Percentiles rank a stretch among this genome's conserved stretches.
These are phyloP conservation scores for Xylaria castorea DNA, from an alignment of 495 filamentous ascomycete species.

Conservation along the genomic window DNA sequence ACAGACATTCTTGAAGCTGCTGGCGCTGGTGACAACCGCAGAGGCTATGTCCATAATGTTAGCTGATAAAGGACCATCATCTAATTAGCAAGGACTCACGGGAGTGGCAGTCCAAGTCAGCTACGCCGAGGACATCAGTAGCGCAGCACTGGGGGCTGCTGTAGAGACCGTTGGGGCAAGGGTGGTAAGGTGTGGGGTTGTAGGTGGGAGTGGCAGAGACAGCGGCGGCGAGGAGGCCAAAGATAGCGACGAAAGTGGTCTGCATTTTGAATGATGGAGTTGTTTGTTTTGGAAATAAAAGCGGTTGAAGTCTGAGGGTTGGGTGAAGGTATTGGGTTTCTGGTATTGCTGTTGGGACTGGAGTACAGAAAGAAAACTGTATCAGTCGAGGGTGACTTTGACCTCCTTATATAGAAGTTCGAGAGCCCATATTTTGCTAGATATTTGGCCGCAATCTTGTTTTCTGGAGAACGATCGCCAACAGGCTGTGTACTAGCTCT, in stretches of 20 bases:
- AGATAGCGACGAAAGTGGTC: slow-evolving; percentile 20
- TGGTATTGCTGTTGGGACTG: slow-evolving; percentile 11
- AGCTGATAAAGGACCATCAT: background rate
- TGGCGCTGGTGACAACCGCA: background rate
- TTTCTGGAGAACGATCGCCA: slow-evolving; percentile 10
- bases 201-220: slow-evolving; percentile 25
- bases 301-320: background rate
- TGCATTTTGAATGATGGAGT: slow-evolving; percentile 22
- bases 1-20: slow-evolving; percentile 27
- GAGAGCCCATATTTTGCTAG: background rate
- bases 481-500: background rate
- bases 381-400: slow-evolving; percentile 11
- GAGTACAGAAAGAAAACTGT: background rate
- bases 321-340: slow-evolving; percentile 20
- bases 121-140: slow-evolving; percentile 52
- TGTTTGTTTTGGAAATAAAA: slow-evolving; percentile 13
- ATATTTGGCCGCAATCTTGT: slow-evolving; percentile 19
- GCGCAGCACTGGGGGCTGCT: slow-evolving; percentile 49
- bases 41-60: slow-evolving; percentile 12
- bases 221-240: slow-evolving; percentile 27
- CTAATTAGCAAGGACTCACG: slow-evolving; percentile 38
- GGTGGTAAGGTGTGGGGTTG: background rate
- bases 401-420: slow-evolving; percentile 23
- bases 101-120: slow-evolving; percentile 48
- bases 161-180: slow-evolving; percentile 27